Percentiles rank a stretch among this genome's conserved stretches.
Evolutionary conservation across 78 protist genomes (phyloP).

Genomic region (slime mould (Dictyostelium discoideum)): DNA sequence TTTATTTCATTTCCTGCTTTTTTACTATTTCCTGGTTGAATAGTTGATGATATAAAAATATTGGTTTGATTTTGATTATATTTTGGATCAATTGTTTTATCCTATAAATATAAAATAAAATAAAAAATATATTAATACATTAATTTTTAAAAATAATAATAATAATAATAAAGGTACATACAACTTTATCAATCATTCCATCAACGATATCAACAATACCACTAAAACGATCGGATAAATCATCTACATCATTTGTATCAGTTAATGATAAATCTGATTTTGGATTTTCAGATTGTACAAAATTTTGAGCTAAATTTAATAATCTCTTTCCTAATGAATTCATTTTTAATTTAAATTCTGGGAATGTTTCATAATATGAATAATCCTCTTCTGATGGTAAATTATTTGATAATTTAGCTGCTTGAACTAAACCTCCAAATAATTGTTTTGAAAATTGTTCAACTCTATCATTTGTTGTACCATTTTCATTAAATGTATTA

Average conservation of each 20-base stretch:
- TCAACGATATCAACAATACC: conserved; percentile 76
- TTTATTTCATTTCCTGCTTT: conserved; percentile 35
- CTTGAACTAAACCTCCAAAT: conserved; percentile 43
- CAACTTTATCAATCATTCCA: conserved; percentile 79
- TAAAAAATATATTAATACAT: neutral
- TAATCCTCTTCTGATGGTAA: conserved; percentile 79
- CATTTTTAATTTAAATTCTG: conserved; percentile 64
- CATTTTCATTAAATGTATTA: neutral
- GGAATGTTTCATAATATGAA: conserved; percentile 76
- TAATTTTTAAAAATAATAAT: neutral
- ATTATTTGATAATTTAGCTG: conserved; percentile 68
- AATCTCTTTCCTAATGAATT: conserved; percentile 34
- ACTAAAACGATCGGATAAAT: conserved; percentile 49
- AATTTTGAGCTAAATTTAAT: conserved; percentile 44
- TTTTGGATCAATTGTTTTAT: conserved; percentile 43
- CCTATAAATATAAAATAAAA: conserved; percentile 13
- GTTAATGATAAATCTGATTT: conserved; percentile 6
- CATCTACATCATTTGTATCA: conserved; percentile 33
- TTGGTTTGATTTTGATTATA: conserved; percentile 64
- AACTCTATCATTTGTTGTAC: neutral
- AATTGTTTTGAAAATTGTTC: conserved; percentile 61
- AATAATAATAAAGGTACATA: conserved; percentile 2
- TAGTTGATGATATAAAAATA: conserved; percentile 37
- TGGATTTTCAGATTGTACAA: conserved; percentile 50
- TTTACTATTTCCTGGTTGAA: neutral